Evolutionary conservation across 1,284 basidiomycete genomes (phyloP).

Genomic region (Trichosporon ovoides): DNA sequence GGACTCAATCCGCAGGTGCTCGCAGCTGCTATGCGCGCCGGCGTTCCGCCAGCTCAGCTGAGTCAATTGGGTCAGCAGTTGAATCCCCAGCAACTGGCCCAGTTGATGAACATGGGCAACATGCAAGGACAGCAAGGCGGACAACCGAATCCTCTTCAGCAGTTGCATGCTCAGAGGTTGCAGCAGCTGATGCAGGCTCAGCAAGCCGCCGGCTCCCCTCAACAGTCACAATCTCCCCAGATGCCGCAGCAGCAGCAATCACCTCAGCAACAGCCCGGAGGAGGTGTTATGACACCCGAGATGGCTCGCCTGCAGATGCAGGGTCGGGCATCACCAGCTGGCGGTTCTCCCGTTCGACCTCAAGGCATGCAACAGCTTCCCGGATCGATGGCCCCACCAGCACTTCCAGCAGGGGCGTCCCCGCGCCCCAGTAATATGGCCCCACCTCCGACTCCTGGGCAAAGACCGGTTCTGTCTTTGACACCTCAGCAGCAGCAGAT

Average conservation of each 20-base stretch:
- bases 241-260: conserved; percentile 15
- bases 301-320: conserved; percentile 24
- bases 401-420: conserved; percentile 17
- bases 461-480: conserved; percentile 13
- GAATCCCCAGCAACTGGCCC: conserved; percentile 14
- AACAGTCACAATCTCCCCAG: conserved; percentile 32
- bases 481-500: conserved; percentile 37
- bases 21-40: conserved; percentile 16
- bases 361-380: conserved; percentile 9
- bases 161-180: conserved; percentile 20
- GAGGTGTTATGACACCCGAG: conserved; percentile 18
- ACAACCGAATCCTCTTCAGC: conserved; percentile 32
- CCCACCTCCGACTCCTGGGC: conserved; percentile 8
- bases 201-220: conserved; percentile 1
- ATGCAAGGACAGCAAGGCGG: conserved; percentile 22
- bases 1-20: conserved; percentile 19
- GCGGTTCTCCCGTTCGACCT: conserved; percentile 17
- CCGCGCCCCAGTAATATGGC: conserved; percentile 18
- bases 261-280: conserved; percentile 11
- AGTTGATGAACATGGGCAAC: conserved; percentile 7
- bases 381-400: conserved; percentile 21
- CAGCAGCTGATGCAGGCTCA: conserved; percentile 20
- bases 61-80: conserved; percentile 9
- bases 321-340: conserved; percentile 23
- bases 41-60: conserved; percentile 12